Base-by-base conservation (phyloP, 495 filamentous ascomycete genomes). In the Tuber brumale region DNA sequence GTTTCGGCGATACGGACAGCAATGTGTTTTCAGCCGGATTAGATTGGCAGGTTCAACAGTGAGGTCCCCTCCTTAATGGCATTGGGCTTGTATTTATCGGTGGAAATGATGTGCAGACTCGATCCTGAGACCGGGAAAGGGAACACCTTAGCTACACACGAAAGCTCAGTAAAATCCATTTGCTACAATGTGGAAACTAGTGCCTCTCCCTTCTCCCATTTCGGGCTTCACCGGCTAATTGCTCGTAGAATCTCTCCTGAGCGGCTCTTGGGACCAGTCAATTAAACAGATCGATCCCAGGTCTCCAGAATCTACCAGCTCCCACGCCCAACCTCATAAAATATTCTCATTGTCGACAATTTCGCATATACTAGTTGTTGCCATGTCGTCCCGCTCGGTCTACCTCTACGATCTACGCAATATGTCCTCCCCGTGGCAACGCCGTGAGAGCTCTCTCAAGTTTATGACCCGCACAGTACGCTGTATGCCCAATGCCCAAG, bases 401-500 rank as follows among this genome's bases (percentile, higher is more conserved):
- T 89, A 95, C 86, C 97, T 99, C 85, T 98, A 97, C 88, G 92
- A 97, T 80, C 89, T 99, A 14, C 87, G 89, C 41, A 84, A 90
- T 8, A 87, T 97, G 66, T 85, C 88, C 51, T 88, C 91, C 78
- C 95, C 95, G 0, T 96, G 91, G 92, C 95, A 98, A 82, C 89
- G 91, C 70, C 88, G 95, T 57, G 95, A 99, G 83, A 94, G 92
- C 72, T 93, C 90, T 27, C 87, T 99, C 83, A 97, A 97, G 83
- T 98, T 97, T 86, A 94, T 97, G 88, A 97, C 94, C 2, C 89
- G 95, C 71, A 92, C 92, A 69, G 92, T 97, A 1, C 90, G 93
- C n/a, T 97, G 94, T 84, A 99, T 98, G 95, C 95, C 95, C 14
- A 93, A 93, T 77, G 95, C 96, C 81, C 91, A 90, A 8, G 95